A percentile compares a stretch with the other conserved stretches of the same genome.
Evolutionary conservation across 2,329 filamentous ascomycete genomes (phyloP).

Genomic region (Phaeoacremonium minimum): DNA sequence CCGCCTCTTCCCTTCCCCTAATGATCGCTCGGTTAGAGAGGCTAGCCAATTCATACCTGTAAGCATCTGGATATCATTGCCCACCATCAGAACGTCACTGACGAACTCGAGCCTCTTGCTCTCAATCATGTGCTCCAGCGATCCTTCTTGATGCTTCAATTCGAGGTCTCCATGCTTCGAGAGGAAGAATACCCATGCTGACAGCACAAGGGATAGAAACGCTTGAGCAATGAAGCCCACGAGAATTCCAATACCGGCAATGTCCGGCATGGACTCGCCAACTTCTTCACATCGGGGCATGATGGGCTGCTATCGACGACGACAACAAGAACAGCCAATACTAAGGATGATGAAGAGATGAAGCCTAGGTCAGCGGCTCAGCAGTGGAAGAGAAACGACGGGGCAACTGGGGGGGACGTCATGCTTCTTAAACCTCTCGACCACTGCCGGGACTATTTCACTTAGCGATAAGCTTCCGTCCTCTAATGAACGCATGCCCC

Average conservation of each 20-base stretch:
- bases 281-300: slow-evolving; percentile 24
- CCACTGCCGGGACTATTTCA: too few relatives aligned
- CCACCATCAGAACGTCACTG: slow-evolving; percentile 25
- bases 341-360: too few relatives aligned
- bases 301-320: too few relatives aligned
- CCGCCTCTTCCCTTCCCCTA: neutral
- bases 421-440: too few relatives aligned
- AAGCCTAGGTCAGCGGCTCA: too few relatives aligned
- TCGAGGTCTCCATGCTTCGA: slow-evolving; percentile 21
- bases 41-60: slow-evolving; percentile 1
- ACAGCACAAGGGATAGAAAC: slow-evolving; percentile 18
- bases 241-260: slow-evolving; percentile 25
- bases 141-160: slow-evolving; percentile 18
- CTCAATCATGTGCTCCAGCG: slow-evolving; percentile 18
- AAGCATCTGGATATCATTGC: slow-evolving; percentile 25
- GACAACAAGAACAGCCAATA: too few relatives aligned
- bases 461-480: too few relatives aligned
- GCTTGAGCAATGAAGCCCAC: slow-evolving; percentile 24
- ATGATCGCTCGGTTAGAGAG: neutral
- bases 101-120: slow-evolving; percentile 23
- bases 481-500: too few relatives aligned
- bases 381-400: too few relatives aligned
- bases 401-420: too few relatives aligned
- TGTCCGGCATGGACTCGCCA: slow-evolving; percentile 20
- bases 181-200: slow-evolving; percentile 26